Evolutionary conservation across 805 yeast species (phyloP).

Genomic region (Starmerella cellae): DNA sequence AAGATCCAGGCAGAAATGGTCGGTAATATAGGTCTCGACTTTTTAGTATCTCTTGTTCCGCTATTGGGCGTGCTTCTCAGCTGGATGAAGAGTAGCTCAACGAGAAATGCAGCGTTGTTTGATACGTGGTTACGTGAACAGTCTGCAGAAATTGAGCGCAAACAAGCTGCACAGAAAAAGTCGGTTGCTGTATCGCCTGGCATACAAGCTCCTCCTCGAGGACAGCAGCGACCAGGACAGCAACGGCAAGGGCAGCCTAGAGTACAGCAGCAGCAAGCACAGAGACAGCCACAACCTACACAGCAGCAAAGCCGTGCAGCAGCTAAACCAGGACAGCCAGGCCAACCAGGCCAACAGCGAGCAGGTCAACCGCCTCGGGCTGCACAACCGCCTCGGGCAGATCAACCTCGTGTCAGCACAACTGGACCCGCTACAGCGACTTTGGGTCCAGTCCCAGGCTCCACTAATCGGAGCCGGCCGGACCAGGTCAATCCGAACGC

Average conservation of each 20-base stretch:
- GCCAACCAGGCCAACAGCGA: too few species aligned
- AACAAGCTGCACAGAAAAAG: not conserved
- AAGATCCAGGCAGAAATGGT: conserved; percentile 55
- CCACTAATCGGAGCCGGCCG: too few species aligned
- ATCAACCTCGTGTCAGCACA: too few species aligned
- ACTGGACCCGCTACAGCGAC: too few species aligned
- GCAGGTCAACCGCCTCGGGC: too few species aligned
- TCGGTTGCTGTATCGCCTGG: not conserved
- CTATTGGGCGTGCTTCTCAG: conserved; percentile 61
- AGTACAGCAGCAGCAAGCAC: not conserved
- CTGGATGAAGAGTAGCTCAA: conserved; percentile 77
- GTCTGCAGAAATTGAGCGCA: not conserved
- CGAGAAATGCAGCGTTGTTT: conserved; percentile 74
- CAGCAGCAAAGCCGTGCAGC: not conserved
- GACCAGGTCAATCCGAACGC: too few species aligned
- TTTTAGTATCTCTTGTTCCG: conserved; percentile 66
- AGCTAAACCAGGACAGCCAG: not conserved
- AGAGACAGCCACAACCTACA: too few species aligned
- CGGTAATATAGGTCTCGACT: conserved; percentile 61
- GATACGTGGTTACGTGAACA: conserved; percentile 35
- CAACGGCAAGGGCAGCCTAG: not conserved
- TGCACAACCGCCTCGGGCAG: too few species aligned
- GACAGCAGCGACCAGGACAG: not conserved
- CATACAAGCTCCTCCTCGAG: not conserved
- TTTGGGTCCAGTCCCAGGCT: too few species aligned